Evolutionary conservation across 495 filamentous ascomycete genomes (phyloP).

Genomic region (Glonium stellatum): DNA sequence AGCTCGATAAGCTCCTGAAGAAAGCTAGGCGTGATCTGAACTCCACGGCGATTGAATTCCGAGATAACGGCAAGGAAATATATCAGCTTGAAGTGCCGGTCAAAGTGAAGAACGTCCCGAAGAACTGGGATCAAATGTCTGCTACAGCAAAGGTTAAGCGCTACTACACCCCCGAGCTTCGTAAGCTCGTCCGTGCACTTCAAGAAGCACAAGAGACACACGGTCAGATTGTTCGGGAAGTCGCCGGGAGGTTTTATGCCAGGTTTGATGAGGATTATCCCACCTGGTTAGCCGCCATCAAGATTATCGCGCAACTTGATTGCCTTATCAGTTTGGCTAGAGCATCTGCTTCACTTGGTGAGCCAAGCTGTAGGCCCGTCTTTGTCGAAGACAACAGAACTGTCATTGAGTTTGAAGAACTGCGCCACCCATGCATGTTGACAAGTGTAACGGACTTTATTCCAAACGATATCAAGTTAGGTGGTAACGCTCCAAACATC

Average conservation of each 20-base stretch:
- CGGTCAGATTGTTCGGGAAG: slow-evolving; percentile 82
- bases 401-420: slow-evolving; percentile 81
- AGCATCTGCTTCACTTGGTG: slow-evolving; percentile 72
- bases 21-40: slow-evolving; percentile 60
- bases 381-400: slow-evolving; percentile 80
- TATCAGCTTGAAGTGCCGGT: slow-evolving; percentile 91
- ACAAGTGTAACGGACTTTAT: slow-evolving; percentile 90
- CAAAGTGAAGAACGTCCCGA: slow-evolving; percentile 73
- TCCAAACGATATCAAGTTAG: slow-evolving; percentile 86
- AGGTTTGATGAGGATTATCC: slow-evolving; percentile 83
- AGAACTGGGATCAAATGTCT: slow-evolving; percentile 92
- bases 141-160: slow-evolving; percentile 84
- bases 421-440: slow-evolving; percentile 91
- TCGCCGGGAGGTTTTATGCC: slow-evolving; percentile 73
- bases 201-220: slow-evolving; percentile 95
- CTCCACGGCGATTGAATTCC: slow-evolving; percentile 66
- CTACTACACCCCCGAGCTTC: slow-evolving; percentile 85
- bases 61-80: slow-evolving; percentile 91
- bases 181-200: slow-evolving; percentile 69
- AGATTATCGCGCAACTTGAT: slow-evolving; percentile 84
- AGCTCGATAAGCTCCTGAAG: slow-evolving; percentile 66
- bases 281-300: slow-evolving; percentile 81
- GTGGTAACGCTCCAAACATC: slow-evolving; percentile 71
- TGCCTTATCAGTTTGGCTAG: slow-evolving; percentile 90
- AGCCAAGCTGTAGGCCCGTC: slow-evolving; percentile 77